These are phyloP conservation scores for Backusella circina DNA, from an alignment of 192 early-diverging fungal species.

Conservation along the genomic window DNA sequence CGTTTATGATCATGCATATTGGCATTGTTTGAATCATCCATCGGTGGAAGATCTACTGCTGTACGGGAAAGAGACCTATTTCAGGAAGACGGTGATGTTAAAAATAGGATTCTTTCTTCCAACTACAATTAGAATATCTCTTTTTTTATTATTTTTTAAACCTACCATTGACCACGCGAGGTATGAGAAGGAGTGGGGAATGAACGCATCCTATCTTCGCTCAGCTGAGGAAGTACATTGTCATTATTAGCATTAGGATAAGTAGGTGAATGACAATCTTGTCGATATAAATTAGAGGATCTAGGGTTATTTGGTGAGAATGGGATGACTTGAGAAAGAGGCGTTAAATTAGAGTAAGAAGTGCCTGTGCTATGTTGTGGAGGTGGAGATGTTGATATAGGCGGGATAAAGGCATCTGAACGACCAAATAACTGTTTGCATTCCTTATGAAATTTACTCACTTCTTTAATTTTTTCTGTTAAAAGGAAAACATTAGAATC, in stretches of 20 bases:
- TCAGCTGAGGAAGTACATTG: background rate
- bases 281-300: background rate
- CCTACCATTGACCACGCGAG: background rate
- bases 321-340: background rate
- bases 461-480: slow-evolving; percentile 8
- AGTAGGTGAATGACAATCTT: background rate
- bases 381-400: slow-evolving; percentile 1
- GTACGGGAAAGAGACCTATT: background rate
- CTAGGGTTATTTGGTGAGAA: background rate
- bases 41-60: background rate
- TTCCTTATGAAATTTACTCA: slow-evolving; percentile 3
- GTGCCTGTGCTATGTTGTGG: background rate
- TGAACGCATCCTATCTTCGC: background rate
- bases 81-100: background rate
- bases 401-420: background rate
- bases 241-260: background rate
- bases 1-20: background rate
- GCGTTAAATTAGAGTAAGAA: background rate
- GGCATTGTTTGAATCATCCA: background rate
- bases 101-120: background rate
- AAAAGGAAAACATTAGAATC: background rate
- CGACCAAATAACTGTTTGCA: slow-evolving; percentile 2
- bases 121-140: background rate
- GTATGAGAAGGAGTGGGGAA: background rate
- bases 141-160: too few species aligned